phyloP scores from a whole-genome alignment of 495 filamentous ascomycete species.

The Penicillium nucicola region DNA sequence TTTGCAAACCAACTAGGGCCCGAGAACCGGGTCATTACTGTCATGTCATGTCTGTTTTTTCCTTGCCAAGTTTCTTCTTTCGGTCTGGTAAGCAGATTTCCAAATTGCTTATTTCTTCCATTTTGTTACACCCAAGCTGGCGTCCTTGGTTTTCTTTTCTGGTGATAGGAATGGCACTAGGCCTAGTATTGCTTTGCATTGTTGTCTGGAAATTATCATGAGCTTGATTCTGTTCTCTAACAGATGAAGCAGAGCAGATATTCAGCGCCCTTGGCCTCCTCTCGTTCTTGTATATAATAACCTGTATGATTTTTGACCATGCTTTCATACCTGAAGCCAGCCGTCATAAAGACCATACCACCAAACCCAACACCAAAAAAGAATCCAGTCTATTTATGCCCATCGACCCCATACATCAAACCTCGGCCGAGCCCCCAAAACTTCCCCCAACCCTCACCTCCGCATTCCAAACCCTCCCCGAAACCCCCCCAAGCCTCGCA shows the following conservation, averaged over 20 bases:
- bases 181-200: background rate
- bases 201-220: background rate
- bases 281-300: slow-evolving; percentile 11
- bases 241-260: background rate
- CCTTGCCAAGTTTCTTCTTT: slow-evolving; percentile 1
- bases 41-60: slow-evolving; percentile 17
- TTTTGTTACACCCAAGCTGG: slow-evolving; percentile 1
- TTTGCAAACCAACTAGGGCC: slow-evolving; percentile 15
- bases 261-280: background rate
- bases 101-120: background rate
- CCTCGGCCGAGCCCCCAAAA: background rate
- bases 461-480: background rate
- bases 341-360: background rate
- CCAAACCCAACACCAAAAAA: no score
- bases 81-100: background rate
- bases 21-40: slow-evolving; percentile 17
- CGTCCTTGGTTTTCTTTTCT: background rate
- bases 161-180: background rate
- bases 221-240: no score
- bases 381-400: no score
- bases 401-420: background rate
- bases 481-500: background rate
- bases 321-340: background rate
- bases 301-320: background rate
- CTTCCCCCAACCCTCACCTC: background rate